Conservation (phyloP, 768 basidiomycete species). For the Dioszegia aurantiaca region DNA sequence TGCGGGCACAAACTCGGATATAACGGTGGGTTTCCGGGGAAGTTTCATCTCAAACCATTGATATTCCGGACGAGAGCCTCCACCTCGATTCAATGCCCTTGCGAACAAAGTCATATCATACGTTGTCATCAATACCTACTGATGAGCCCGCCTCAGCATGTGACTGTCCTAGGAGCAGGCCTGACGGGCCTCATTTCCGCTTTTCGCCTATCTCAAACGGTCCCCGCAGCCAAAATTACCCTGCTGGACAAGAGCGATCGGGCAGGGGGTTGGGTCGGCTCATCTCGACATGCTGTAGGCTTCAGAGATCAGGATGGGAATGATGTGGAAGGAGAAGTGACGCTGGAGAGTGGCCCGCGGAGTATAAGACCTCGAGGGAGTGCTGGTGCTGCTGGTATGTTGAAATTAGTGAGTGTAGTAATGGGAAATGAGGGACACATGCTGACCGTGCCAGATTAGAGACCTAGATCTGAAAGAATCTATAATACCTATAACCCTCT, state of each 20-base stretch:
- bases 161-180: conserved; percentile 57
- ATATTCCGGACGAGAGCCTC: too few relatives aligned
- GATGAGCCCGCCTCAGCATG: conserved; percentile 25
- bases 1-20: too few relatives aligned
- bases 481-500: conserved; percentile 66
- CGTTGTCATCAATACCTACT: too few relatives aligned
- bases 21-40: too few relatives aligned
- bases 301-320: conserved; percentile 27
- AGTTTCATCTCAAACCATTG: too few relatives aligned
- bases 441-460: conserved; percentile 61
- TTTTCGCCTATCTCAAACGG: conserved; percentile 50
- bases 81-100: too few relatives aligned
- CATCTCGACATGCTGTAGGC: conserved; percentile 49
- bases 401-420: conserved; percentile 68
- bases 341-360: conserved; percentile 82
- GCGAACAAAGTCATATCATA: too few relatives aligned
- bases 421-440: background rate
- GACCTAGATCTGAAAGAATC: conserved; percentile 63
- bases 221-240: conserved; percentile 57
- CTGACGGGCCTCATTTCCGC: conserved; percentile 58
- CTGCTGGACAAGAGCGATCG: conserved; percentile 66
- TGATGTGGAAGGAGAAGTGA: conserved; percentile 54
- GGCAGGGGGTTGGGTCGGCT: conserved; percentile 84
- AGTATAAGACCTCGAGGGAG: conserved; percentile 72
- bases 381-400: conserved; percentile 59